Evolutionary conservation across 495 filamentous ascomycete genomes (phyloP), one percentile per base, ranked within the genome.

Genomic region (Antarctomyces pellizariae): DNA sequence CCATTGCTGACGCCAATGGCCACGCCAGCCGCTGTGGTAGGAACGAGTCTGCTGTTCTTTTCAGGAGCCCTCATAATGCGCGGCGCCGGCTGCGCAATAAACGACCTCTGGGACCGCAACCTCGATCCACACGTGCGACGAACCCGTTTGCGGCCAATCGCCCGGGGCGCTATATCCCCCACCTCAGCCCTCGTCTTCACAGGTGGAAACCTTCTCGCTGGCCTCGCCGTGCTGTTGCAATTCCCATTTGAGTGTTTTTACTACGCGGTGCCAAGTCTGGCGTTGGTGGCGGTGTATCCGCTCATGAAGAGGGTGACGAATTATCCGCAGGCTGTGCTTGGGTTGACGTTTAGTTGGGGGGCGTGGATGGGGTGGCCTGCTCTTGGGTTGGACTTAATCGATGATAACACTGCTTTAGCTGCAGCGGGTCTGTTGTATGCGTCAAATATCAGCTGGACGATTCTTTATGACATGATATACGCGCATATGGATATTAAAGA

Each of bases 401-500:
- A 53, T 13, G 71, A 90, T 34, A 47, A 45, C 12, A 45, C 64
- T 14, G 69, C 78, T 9, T 45, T 76, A 34, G 50, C 59, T 21
- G 64, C 75, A 0, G 75, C 82, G 6, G 67, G 57, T 2, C 60
- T 68, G 15, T 53, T 97, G 22, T 95, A 95, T 47, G 52, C 63
- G 9, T 84, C 75, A 35, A 91, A 84, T 41, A 56, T 91, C 14
- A 69, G 82, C 1, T 97, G 86, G 86, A 92, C 86, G 6, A 64
- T 95, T 22, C 45, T 93, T 31, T 97, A 97, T 41, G 86, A 97
- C 50, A 93, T 91, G 72, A 90, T 97, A 11, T 97, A 97, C 50
- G 86, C 89, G 17, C 83, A 93, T 50, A 92, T 93, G 74, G 86
- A 97, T 36, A 83, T 97, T 45, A 75, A 73, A 42, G 86, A 97